phyloP scores from a whole-genome alignment of 2,329 filamentous ascomycete species.

The Proliferodiscus dingleyae region DNA sequence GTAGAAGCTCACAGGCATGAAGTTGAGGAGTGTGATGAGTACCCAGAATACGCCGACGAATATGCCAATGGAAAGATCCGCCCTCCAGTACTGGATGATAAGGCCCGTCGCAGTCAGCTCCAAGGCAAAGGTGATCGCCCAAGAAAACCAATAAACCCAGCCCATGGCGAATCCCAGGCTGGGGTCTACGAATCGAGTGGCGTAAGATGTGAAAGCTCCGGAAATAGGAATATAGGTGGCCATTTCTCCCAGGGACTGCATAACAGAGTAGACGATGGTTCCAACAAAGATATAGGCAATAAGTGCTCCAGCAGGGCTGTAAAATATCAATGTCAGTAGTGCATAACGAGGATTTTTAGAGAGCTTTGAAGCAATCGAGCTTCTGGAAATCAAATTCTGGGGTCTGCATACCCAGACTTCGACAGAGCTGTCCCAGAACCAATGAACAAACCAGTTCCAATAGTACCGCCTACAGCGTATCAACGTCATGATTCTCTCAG shows the following conservation, averaged over 20 bases:
- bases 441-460: slow-evolving; percentile 70
- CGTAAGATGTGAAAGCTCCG: slow-evolving; percentile 73
- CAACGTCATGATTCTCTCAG: too few species aligned
- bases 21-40: slow-evolving; percentile 63
- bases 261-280: slow-evolving; percentile 69
- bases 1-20: slow-evolving; percentile 67
- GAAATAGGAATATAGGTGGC: slow-evolving; percentile 72
- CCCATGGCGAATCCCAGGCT: slow-evolving; percentile 73
- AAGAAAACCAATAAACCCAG: slow-evolving; percentile 81
- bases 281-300: slow-evolving; percentile 68
- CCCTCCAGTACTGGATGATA: slow-evolving; percentile 72
- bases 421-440: slow-evolving; percentile 60
- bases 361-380: too few species aligned
- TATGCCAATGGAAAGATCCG: slow-evolving; percentile 58
- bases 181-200: slow-evolving; percentile 68
- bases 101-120: slow-evolving; percentile 69
- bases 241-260: slow-evolving; percentile 67
- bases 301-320: slow-evolving; percentile 59
- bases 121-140: slow-evolving; percentile 67
- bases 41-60: slow-evolving; percentile 72
- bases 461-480: slow-evolving; percentile 58
- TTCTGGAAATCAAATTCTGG: too few species aligned
- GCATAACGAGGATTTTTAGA: too few species aligned
- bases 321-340: too few species aligned
- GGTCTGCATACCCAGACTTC: too few species aligned